phyloP scores from a whole-genome alignment of 345 rosid species.

The Lepidium aucheri region DNA sequence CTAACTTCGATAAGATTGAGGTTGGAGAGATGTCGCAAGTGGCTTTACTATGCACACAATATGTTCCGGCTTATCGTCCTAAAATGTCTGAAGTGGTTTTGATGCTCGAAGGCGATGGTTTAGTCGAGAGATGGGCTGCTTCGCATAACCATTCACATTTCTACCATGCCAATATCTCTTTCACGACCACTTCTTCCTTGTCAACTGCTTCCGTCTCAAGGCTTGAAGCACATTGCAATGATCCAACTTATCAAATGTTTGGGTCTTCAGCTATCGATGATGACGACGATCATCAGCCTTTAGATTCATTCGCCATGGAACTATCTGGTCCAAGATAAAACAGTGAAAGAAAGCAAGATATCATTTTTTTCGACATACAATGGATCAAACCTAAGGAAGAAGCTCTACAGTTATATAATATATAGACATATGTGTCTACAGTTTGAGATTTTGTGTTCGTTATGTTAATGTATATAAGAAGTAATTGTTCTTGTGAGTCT shows the following conservation, averaged over 20 bases:
- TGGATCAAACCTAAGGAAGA: not conserved
- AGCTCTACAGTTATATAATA: conserved; percentile 17
- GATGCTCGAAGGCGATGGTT: conserved; percentile 96
- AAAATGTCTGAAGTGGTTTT: conserved; percentile 83
- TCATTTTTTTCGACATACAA: not conserved
- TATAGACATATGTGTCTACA: conserved; percentile 4
- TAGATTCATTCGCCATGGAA: conserved; percentile 86
- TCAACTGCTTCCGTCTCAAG: conserved; percentile 16
- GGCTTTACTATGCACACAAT: conserved; percentile 81
- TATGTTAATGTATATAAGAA: no score
- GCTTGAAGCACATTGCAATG: conserved; percentile 31
- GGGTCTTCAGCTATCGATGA: conserved; percentile 62
- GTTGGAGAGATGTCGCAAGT: conserved; percentile 89
- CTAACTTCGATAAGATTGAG: conserved; percentile 63
- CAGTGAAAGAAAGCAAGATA: not conserved
- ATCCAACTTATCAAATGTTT: conserved; percentile 57
- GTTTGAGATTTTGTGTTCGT: conserved; percentile 4
- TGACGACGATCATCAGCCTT: conserved; percentile 65
- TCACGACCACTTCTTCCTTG: conserved; percentile 26
- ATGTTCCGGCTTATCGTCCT: conserved; percentile 79
- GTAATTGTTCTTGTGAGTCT: no score
- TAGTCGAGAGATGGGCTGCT: conserved; percentile 88
- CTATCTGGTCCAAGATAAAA: conserved; percentile 84
- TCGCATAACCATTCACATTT: conserved; percentile 49
- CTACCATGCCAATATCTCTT: conserved; percentile 30